A percentile compares a stretch with the other conserved stretches of the same genome.
Evolutionary conservation across 345 rosid species (phyloP).

Genomic region (Euphorbia peplus): DNA sequence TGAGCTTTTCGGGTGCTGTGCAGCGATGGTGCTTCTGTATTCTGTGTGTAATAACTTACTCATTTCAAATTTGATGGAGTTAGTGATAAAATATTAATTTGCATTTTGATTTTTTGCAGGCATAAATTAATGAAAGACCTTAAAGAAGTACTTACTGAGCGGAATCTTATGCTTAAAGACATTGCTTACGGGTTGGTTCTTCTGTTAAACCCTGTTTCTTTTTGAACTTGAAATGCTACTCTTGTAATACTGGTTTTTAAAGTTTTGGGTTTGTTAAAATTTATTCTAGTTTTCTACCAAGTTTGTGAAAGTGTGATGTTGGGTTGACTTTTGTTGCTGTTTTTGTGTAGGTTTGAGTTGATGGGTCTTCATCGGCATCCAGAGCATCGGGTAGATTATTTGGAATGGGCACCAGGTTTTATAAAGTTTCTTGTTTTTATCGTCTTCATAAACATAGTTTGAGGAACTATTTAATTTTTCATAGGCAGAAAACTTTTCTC

Average conservation of each 20-base stretch:
- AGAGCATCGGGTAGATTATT: slow-evolving; percentile 84
- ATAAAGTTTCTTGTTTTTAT: slow-evolving; percentile 9
- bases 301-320: slow-evolving; percentile 14
- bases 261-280: neutral
- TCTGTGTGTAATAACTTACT: neutral
- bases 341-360: slow-evolving; percentile 53
- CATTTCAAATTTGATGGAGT: neutral
- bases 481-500: neutral
- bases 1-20: neutral
- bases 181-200: slow-evolving; percentile 75
- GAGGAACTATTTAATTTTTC: neutral
- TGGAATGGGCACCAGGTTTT: slow-evolving; percentile 99
- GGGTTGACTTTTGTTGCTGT: slow-evolving; percentile 6
- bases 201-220: slow-evolving; percentile 4
- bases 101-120: slow-evolving; percentile 37
- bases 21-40: neutral
- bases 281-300: neutral
- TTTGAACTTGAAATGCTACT: neutral
- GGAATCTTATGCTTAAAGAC: slow-evolving; percentile 64
- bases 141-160: slow-evolving; percentile 68
- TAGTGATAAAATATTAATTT: neutral
- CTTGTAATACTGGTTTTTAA: neutral
- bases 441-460: neutral
- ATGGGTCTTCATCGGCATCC: slow-evolving; percentile 80
- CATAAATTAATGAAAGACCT: slow-evolving; percentile 81